A percentile compares a stretch with the other conserved stretches of the same genome.
Conservation (phyloP, 352 stramenopile species). For the Globisporangium canariense region DNA sequence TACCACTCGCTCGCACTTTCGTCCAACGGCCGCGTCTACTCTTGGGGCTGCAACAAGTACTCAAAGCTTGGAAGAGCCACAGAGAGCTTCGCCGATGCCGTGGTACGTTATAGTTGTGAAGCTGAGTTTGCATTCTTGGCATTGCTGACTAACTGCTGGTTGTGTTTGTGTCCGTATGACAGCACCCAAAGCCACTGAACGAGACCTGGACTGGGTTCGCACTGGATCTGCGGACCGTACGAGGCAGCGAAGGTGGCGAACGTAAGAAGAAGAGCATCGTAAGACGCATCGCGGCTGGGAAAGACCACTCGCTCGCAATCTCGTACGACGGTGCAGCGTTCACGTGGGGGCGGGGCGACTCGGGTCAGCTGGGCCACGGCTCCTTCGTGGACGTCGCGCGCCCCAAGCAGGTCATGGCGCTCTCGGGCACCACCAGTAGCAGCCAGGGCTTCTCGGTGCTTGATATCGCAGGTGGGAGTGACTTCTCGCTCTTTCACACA, state of each 20-base stretch:
- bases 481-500: constrained; percentile 39
- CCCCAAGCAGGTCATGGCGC: constrained; percentile 57
- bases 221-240: constrained; percentile 26
- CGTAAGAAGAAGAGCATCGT: constrained; percentile 28
- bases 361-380: constrained; percentile 64
- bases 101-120: constrained; percentile 24
- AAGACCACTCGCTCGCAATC: constrained; percentile 63
- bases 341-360: constrained; percentile 64
- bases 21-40: constrained; percentile 57
- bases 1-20: constrained; percentile 70
- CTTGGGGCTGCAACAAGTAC: constrained; percentile 73
- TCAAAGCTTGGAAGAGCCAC: constrained; percentile 50
- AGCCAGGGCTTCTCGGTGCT: constrained; percentile 17
- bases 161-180: background rate
- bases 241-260: constrained; percentile 2
- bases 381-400: constrained; percentile 54
- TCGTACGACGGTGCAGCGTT: constrained; percentile 53
- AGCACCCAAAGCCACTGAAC: constrained; percentile 46
- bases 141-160: background rate
- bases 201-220: constrained; percentile 37
- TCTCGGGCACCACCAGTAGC: constrained; percentile 22
- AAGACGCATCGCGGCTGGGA: constrained; percentile 55
- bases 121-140: background rate
- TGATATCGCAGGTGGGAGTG: constrained; percentile 31
- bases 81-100: constrained; percentile 33